phyloP scores from a whole-genome alignment of 73 alveolate species.

The Blepharisma japonicum region DNA sequence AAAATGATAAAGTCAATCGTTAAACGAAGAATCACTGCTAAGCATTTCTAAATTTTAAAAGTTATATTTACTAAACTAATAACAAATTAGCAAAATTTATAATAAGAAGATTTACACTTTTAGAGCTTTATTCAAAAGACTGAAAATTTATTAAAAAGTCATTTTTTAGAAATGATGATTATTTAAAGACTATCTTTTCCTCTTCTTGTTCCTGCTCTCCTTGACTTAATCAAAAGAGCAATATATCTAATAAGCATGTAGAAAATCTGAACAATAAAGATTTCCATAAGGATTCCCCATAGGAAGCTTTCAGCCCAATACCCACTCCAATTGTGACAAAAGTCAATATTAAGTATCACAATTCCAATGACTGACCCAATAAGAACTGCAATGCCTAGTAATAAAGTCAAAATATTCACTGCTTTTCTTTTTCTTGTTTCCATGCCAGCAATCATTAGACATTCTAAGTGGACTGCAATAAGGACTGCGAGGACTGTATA shows the following conservation, averaged over 20 bases:
- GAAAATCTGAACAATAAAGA: not conserved
- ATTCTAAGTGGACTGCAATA: not conserved
- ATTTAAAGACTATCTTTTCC: too few species aligned
- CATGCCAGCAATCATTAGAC: not conserved
- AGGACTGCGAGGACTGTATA: slow-evolving; percentile 5
- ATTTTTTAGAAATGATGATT: too few species aligned
- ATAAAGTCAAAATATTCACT: not conserved
- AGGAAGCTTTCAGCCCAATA: not conserved
- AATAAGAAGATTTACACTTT: too few species aligned
- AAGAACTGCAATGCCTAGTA: not conserved
- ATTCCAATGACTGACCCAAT: not conserved
- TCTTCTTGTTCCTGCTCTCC: too few species aligned
- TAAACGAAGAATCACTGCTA: too few species aligned
- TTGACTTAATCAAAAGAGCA: too few species aligned
- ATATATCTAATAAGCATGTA: not conserved
- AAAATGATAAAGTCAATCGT: too few species aligned
- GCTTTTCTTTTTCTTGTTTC: not conserved
- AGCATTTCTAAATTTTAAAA: too few species aligned
- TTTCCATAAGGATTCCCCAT: slow-evolving; percentile 9
- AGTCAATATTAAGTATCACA: not conserved
- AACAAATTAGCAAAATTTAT: too few species aligned
- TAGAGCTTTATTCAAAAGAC: too few species aligned
- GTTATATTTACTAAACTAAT: too few species aligned
- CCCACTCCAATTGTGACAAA: slow-evolving; percentile 5
- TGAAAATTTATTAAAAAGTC: too few species aligned